phyloP scores from a whole-genome alignment of 495 filamentous ascomycete genomes.

The Cenococcum geophilum region DNA sequence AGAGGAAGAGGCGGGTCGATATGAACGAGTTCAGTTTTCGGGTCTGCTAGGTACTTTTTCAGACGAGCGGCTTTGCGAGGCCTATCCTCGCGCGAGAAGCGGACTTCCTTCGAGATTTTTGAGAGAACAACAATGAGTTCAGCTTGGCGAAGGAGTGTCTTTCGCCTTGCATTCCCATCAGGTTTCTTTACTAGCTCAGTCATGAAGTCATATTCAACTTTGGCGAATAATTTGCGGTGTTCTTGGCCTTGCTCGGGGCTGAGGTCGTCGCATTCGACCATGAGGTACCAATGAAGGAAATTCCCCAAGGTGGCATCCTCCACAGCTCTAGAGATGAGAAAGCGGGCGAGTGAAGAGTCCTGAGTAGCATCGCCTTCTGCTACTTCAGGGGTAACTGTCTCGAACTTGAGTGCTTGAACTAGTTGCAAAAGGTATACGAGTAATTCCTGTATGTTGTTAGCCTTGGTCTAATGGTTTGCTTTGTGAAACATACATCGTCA shows the following conservation, averaged over 20 bases:
- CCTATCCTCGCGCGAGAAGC: conserved; percentile 70
- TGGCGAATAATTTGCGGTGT: conserved; percentile 77
- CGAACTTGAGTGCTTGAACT: conserved; percentile 94
- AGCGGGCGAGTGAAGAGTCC: conserved; percentile 83
- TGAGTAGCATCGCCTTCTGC: conserved; percentile 55
- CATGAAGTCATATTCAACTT: conserved; percentile 96
- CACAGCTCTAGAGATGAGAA: conserved; percentile 79
- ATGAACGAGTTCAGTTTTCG: conserved; percentile 74
- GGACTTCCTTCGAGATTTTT: conserved; percentile 85
- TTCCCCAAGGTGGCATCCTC: conserved; percentile 86
- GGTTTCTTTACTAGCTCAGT: conserved; percentile 59
- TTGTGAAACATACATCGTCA: conserved; percentile 51
- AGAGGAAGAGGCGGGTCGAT: conserved; percentile 86
- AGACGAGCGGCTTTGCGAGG: conserved; percentile 72
- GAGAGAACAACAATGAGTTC: conserved; percentile 82
- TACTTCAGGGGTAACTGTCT: conserved; percentile 58
- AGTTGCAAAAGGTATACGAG: conserved; percentile 89
- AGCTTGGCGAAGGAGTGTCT: conserved; percentile 74
- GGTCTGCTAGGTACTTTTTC: conserved; percentile 75
- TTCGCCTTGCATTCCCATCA: conserved; percentile 62
- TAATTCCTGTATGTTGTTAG: conserved; percentile 50
- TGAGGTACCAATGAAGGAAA: conserved; percentile 96
- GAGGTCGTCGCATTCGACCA: conserved; percentile 90
- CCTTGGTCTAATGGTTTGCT: not conserved
- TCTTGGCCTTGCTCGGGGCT: conserved; percentile 61